Evolutionary conservation across 2,329 filamentous ascomycete species (phyloP), one percentile per base, ranked within the genome.

Genomic region (Camillea tinctor): DNA sequence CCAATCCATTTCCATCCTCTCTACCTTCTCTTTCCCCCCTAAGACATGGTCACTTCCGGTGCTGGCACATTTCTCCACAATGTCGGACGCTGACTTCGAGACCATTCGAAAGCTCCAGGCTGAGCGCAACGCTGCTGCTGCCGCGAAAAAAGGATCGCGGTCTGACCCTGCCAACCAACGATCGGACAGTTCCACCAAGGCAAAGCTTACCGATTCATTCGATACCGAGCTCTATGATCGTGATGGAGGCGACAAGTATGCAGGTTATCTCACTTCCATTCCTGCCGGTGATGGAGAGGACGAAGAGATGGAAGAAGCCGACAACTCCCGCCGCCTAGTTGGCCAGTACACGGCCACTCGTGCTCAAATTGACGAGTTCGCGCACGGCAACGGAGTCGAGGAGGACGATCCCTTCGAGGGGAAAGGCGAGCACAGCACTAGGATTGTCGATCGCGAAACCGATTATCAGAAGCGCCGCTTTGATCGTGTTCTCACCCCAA

Each of bases 381-480:
- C 94, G 22, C 88, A 86, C 57, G 93, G 93, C 58, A 83, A 84
- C 63, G 93, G 91, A 50, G 92, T 94, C 23, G 94, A 96, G 74
- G 94, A 97, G 77, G 92, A 94, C 60, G 96, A 99, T 71, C 89
- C 94, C 6, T 81, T 99, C 64, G 84, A 93, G 55, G 91, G 90
- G 51, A 87, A 89, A 68, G 84, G 86, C 68, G 95, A 98, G 80
- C 91, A 94, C 78, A 91, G 92, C 74, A 93, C 90, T 60, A 89
- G 94, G 69, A 98, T 99, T 72, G 83, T 89, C 62, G 94, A 96
- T 73, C 90, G 95, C 71, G 94, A 98, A 80, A 96, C 93, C 64
- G 94, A 98, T 73, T 99, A 99, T 74, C 96, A 99, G 78, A 97
- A 96, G 79, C 91, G 93, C 66, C 88, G 93, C 61, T 96, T 96